Conservation (phyloP, 2,329 filamentous ascomycete genomes). For the Fusarium coffeatum region DNA sequence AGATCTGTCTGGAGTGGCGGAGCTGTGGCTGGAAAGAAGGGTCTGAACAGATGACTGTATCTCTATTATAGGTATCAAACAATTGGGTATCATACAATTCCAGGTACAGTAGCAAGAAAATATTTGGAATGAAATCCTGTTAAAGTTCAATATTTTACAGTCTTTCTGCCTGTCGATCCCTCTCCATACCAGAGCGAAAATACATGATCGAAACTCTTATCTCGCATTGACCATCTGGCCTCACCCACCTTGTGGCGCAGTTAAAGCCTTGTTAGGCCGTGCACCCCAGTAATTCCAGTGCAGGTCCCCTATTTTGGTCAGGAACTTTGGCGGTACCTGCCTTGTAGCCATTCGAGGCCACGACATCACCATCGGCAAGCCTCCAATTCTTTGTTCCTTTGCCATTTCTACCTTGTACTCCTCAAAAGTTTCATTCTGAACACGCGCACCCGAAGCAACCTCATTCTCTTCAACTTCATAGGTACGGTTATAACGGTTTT, state of each 20-base stretch:
- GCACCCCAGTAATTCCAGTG: constrained; percentile 15
- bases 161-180: constrained; percentile 1
- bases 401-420: background rate
- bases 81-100: too few relatives aligned
- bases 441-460: background rate
- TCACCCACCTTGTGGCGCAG: constrained; percentile 30
- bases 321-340: constrained; percentile 20
- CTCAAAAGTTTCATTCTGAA: background rate
- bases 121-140: too few relatives aligned
- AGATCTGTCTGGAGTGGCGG: constrained; percentile 22
- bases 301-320: constrained; percentile 40
- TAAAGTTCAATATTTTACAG: background rate
- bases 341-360: constrained; percentile 37
- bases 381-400: constrained; percentile 25
- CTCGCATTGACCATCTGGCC: constrained; percentile 21
- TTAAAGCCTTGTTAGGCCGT: background rate
- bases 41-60: background rate
- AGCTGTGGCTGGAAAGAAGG: constrained; percentile 13
- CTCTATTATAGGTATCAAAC: background rate
- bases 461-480: constrained; percentile 5
- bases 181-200: constrained; percentile 1
- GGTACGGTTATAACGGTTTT: constrained; percentile 29
- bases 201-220: constrained; percentile 15
- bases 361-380: constrained; percentile 37
- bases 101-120: too few relatives aligned